These are phyloP conservation scores for Prunella vulgaris DNA, from an alignment of 257 asterid genomes.

Conservation along the genomic window DNA sequence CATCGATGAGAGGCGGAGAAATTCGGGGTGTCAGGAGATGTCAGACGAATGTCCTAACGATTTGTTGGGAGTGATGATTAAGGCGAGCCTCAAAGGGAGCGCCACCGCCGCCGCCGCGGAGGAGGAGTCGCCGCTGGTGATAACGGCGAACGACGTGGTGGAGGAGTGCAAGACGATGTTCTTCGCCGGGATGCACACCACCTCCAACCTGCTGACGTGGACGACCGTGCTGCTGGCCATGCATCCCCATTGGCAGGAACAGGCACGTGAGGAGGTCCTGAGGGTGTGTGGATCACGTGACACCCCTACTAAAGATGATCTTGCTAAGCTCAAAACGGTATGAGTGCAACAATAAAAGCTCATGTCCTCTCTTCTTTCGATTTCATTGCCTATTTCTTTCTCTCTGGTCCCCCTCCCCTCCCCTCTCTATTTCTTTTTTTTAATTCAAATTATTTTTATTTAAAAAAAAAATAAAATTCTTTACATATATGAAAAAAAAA, in stretches of 20 bases:
- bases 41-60: constrained; percentile 67
- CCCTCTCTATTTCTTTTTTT: background rate
- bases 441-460: no score
- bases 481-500: no score
- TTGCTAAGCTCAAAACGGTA: constrained; percentile 83
- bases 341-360: background rate
- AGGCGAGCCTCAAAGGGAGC: constrained; percentile 34
- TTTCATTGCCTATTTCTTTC: background rate
- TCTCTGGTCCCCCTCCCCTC: constrained; percentile 26
- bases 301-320: constrained; percentile 61
- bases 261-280: constrained; percentile 97
- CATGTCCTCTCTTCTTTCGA: background rate
- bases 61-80: constrained; percentile 77
- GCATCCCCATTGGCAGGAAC: constrained; percentile 94
- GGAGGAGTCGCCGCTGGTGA: background rate
- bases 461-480: no score
- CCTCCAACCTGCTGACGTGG: constrained; percentile 87
- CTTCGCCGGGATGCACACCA: constrained; percentile 91
- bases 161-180: constrained; percentile 93
- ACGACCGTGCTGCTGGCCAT: constrained; percentile 79
- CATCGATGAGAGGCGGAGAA: constrained; percentile 42
- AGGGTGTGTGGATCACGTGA: constrained; percentile 84
- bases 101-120: background rate
- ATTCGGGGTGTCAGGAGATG: constrained; percentile 21
- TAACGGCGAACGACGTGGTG: constrained; percentile 60